Percentiles rank a stretch among this genome's conserved stretches.
These are phyloP conservation scores for Jasminum sambac DNA, from an alignment of 257 asterid species.

Conservation along the genomic window DNA sequence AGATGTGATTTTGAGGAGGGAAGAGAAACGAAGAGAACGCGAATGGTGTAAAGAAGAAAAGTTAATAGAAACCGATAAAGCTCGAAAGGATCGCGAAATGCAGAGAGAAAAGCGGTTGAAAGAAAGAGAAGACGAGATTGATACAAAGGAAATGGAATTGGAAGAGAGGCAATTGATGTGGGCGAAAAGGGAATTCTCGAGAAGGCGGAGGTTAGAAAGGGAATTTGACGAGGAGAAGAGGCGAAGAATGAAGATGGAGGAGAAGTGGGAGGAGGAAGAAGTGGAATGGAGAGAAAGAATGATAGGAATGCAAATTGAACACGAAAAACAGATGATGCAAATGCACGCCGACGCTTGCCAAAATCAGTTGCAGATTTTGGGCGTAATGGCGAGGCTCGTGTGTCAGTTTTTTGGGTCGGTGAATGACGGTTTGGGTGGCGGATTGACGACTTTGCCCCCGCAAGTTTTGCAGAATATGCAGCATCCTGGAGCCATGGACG, in stretches of 20 bases:
- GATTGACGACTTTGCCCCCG: conserved; percentile 62
- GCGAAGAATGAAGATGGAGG: conserved; percentile 69
- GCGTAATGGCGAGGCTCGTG: conserved; percentile 60
- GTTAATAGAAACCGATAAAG: conserved; percentile 34
- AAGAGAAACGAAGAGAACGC: conserved; percentile 70
- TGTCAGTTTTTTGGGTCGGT: conserved; percentile 81
- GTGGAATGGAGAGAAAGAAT: conserved; percentile 91
- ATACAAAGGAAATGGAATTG: conserved; percentile 47
- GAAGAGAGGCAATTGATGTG: conserved; percentile 55
- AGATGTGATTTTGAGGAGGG: conserved; percentile 62
- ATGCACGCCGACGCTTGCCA: conserved; percentile 91
- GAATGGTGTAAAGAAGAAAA: conserved; percentile 60
- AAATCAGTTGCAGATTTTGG: conserved; percentile 78
- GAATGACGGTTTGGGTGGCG: conserved; percentile 62
- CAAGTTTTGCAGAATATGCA: conserved; percentile 81
- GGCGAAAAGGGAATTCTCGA: conserved; percentile 63
- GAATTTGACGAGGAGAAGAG: conserved; percentile 68
- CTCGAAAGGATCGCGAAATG: conserved; percentile 41
- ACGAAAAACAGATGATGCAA: conserved; percentile 93
- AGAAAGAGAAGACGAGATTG: conserved; percentile 48
- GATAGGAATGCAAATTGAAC: conserved; percentile 77
- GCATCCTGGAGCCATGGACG: conserved; percentile 70
- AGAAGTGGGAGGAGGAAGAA: conserved; percentile 83
- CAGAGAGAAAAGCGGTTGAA: conserved; percentile 34
- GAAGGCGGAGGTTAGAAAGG: conserved; percentile 55